Evolutionary conservation across 202 grass and related monocot genomes (phyloP).

Genomic region (Schoenoplectus tabernaemontani): DNA sequence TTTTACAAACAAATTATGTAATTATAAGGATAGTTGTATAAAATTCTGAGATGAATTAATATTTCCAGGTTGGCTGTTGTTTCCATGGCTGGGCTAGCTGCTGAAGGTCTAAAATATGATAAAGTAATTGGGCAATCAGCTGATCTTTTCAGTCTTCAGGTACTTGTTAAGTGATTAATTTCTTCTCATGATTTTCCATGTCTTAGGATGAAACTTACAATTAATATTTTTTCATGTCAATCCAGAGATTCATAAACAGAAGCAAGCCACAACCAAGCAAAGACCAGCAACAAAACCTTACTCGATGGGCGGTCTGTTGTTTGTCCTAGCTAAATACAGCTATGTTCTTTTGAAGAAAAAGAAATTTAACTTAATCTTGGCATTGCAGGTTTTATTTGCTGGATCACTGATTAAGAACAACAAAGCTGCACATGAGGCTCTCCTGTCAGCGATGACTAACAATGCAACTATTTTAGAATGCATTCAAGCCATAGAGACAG

Average conservation of each 20-base stretch:
- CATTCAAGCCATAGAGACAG: conserved; percentile 81
- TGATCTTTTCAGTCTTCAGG: conserved; percentile 84
- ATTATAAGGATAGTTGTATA: no score
- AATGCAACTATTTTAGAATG: conserved; percentile 65
- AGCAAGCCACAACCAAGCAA: conserved; percentile 59
- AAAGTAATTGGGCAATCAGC: conserved; percentile 88
- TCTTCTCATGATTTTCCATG: background rate
- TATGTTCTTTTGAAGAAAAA: background rate
- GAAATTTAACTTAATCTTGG: conserved; percentile 12
- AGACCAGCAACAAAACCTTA: conserved; percentile 90
- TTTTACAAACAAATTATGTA: no score
- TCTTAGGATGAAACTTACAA: background rate
- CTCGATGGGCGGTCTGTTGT: conserved; percentile 86
- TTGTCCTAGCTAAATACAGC: background rate
- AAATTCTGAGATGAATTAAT: background rate
- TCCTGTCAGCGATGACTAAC: conserved; percentile 70
- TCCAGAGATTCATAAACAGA: conserved; percentile 82
- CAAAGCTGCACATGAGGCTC: conserved; percentile 50
- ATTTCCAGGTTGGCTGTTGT: conserved; percentile 69
- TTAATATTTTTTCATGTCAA: conserved; percentile 13
- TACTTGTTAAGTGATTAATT: conserved; percentile 3
- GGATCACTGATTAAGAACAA: conserved; percentile 90
- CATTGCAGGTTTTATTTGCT: conserved; percentile 56
- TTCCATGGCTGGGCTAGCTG: conserved; percentile 88
- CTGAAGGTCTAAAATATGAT: conserved; percentile 87